These are phyloP conservation scores for Trichophyton mentagrophytes DNA, from an alignment of 2,329 filamentous ascomycete species.

Conservation along the genomic window DNA sequence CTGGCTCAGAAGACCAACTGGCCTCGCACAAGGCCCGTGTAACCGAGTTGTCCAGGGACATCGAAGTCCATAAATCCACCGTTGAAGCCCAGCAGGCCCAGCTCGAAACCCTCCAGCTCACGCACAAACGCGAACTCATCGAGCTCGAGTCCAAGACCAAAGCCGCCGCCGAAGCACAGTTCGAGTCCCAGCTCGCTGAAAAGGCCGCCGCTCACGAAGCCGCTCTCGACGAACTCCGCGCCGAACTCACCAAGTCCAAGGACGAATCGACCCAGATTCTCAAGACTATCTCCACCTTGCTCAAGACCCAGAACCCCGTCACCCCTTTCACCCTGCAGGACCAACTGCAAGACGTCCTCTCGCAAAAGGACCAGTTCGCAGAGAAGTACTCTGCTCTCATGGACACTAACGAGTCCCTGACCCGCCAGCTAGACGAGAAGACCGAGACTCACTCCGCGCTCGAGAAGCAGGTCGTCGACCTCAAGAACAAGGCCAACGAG, in stretches of 20 bases:
- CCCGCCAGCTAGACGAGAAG: constrained; percentile 25
- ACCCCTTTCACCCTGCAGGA: constrained; percentile 47
- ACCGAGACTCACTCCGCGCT: constrained; percentile 21
- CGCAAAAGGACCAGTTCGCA: constrained; percentile 32
- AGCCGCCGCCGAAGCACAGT: constrained; percentile 26
- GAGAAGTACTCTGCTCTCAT: constrained; percentile 32
- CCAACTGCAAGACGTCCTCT: constrained; percentile 45
- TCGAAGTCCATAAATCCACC: constrained; percentile 43
- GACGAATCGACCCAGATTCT: constrained; percentile 54
- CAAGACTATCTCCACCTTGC: constrained; percentile 40
- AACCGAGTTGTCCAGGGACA: constrained; percentile 43
- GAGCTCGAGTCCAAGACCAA: constrained; percentile 28
- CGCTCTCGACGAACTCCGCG: constrained; percentile 46
- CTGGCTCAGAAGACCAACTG: constrained; percentile 43
- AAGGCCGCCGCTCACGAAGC: constrained; percentile 50
- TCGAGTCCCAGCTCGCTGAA: constrained; percentile 25
- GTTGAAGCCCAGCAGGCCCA: constrained; percentile 43
- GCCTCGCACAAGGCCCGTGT: constrained; percentile 32
- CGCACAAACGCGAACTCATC: constrained; percentile 36
- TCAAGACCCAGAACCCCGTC: constrained; percentile 32
- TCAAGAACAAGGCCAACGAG: constrained; percentile 27
- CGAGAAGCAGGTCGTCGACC: constrained; percentile 25
- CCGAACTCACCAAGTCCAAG: constrained; percentile 52
- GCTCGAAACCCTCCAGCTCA: constrained; percentile 40
- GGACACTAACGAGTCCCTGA: constrained; percentile 28